Conservation (phyloP, 495 filamentous ascomycete genomes). For the Penicillium macrosclerotiorum region DNA sequence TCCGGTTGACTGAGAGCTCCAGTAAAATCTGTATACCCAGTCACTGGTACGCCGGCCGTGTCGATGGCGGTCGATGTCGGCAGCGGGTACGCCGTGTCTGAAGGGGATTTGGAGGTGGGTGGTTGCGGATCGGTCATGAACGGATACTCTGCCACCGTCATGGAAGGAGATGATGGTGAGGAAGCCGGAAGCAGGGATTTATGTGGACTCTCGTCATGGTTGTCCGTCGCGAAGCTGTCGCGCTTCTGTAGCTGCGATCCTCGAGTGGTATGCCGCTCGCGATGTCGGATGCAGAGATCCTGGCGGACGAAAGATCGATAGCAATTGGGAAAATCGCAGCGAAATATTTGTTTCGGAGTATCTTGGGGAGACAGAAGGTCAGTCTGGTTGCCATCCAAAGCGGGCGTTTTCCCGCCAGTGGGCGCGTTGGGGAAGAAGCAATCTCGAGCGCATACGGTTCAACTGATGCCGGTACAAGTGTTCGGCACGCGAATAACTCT, state of each 20-base stretch:
- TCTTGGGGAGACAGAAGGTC: slow-evolving; percentile 40
- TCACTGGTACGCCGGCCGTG: slow-evolving; percentile 12
- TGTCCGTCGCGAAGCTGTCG: slow-evolving; percentile 52
- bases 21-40: slow-evolving; percentile 30
- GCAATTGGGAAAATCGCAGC: slow-evolving; percentile 91
- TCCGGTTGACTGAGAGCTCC: slow-evolving; percentile 16
- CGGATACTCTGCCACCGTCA: slow-evolving; percentile 20
- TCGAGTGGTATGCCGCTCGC: slow-evolving; percentile 92
- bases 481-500: slow-evolving; percentile 94
- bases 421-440: no score
- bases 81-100: slow-evolving; percentile 25
- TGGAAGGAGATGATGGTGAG: slow-evolving; percentile 20
- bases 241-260: slow-evolving; percentile 93
- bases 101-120: slow-evolving; percentile 13
- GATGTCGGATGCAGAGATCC: slow-evolving; percentile 89
- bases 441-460: slow-evolving; percentile 76
- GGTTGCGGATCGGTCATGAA: slow-evolving; percentile 17
- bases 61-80: slow-evolving; percentile 26
- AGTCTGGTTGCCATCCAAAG: not conserved
- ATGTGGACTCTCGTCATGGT: slow-evolving; percentile 14
- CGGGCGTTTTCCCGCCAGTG: no score
- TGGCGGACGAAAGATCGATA: slow-evolving; percentile 89
- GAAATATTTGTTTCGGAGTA: slow-evolving; percentile 89
- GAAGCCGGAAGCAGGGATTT: slow-evolving; percentile 19
- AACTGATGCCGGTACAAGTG: slow-evolving; percentile 96